Base-by-base conservation (phyloP, 495 filamentous ascomycete species). In the Hypomontagnella monticulosa region DNA sequence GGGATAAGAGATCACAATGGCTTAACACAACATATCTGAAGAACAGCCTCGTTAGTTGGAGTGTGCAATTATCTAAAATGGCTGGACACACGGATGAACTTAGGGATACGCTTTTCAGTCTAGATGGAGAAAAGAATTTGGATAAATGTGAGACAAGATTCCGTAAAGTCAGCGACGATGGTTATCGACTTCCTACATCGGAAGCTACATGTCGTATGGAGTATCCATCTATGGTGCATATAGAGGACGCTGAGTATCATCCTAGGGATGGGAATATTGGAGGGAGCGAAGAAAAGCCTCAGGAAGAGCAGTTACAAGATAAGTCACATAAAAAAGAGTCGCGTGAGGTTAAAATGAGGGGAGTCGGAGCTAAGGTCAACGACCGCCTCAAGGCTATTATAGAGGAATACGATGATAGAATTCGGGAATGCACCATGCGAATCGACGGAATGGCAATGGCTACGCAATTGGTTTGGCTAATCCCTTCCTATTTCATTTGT, bases 371-470 rank as follows among this genome's bases (percentile, higher is more conserved):
- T 15, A 69, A 69, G 15, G 57, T 73, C 36, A 63, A 68, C n/a
- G 41, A 68, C 20, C 57, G 61, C 4, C 41, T 67, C 9, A 16
- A 41, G 11, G 5, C 55, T 3, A 70, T 72, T 4, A 34, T 67
- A 1, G 73, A 70, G 11, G 74, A 77, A 36, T 77, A 76, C 52
- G 71, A 73, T n/a, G 71, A 74, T 4, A 76, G 74, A 61, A 70
- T 74, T 20, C 57, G 71, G 57, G 76, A 78, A 19, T 78, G 76
- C 42, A 72, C 73, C 7, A 75, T 76, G 72, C 58, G 72, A 8
- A 62, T 78, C 5, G 76, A 78, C 12, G 75, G 75, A 4, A 75
- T 78, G 71, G 67, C 72, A 19, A 71, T 78, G 69, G 70, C 76
- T 38, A 76, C 76, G 7, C 73, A 78, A 63, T 69, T 66, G 71